Conservation (phyloP, 805 yeast genomes). For the Kazachstania africana region DNA sequence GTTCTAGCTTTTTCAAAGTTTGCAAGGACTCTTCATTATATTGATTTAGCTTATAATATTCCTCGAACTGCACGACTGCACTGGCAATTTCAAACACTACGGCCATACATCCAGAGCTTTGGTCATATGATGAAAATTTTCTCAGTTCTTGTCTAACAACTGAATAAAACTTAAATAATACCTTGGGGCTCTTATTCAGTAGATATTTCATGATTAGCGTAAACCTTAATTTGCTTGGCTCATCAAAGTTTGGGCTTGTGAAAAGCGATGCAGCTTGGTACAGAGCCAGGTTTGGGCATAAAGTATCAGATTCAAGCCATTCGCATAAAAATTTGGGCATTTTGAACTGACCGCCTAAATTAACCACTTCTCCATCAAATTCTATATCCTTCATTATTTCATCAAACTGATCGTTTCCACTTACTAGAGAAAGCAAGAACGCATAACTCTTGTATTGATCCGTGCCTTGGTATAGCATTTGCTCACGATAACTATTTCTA, state of each 20-base stretch:
- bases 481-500: slow-evolving; percentile 32
- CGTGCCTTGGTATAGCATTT: slow-evolving; percentile 7
- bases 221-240: slow-evolving; percentile 26
- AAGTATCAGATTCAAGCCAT: slow-evolving; percentile 23
- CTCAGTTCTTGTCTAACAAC: slow-evolving; percentile 25
- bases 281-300: slow-evolving; percentile 24
- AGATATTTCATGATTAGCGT: slow-evolving; percentile 23
- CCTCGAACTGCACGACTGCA: slow-evolving; percentile 22
- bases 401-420: slow-evolving; percentile 29
- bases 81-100: slow-evolving; percentile 25
- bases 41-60: slow-evolving; percentile 18
- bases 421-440: slow-evolving; percentile 28
- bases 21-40: slow-evolving; percentile 12
- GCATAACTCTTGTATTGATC: slow-evolving; percentile 18
- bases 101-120: slow-evolving; percentile 23
- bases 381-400: slow-evolving; percentile 26
- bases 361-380: slow-evolving; percentile 23
- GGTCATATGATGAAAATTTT: slow-evolving; percentile 20
- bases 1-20: slow-evolving; percentile 16
- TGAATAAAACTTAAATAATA: slow-evolving; percentile 25
- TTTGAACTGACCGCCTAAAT: slow-evolving; percentile 24
- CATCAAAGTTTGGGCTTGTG: slow-evolving; percentile 26
- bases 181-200: slow-evolving; percentile 21
- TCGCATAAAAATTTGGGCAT: slow-evolving; percentile 29
- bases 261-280: slow-evolving; percentile 27